Base-by-base conservation (phyloP, 2,329 filamentous ascomycete genomes). In the Alternaria postmessia region DNA sequence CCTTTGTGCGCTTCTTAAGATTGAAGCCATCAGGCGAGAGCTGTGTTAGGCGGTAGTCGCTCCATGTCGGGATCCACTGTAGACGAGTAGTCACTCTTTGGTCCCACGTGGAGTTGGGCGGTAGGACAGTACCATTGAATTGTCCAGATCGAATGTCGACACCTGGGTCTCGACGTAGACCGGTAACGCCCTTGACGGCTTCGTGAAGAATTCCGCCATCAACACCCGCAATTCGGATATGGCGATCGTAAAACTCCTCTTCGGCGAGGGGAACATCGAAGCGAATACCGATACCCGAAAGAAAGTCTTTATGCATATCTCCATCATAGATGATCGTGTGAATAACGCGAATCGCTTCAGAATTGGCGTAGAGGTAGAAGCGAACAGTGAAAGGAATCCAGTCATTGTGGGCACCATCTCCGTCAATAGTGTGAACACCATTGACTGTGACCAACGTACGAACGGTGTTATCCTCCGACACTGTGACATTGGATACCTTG, bases 1-100 rank as follows among this genome's bases (percentile, higher is more conserved):
- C 66, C 66, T 87, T 85, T 2, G 86, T 89, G 43, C 87, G 76
- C 75, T 89, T 89, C 73, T 84, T 84, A 20, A 89, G 72, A 0
- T 81, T 87, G 67, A 88, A 89, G 0, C 87, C 87, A 43, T 89
- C 87, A 0, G 87, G 76, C 0, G 86, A 88, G 0, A 88, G 77
- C 66, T 89, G 87, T 0, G 78, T 79, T 14, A 89, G 75, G 18
- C 79, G 82, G 69, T 85, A 89, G 63, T 88, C 86, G 52, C 81
- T 84, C 86, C 86, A 89, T 0, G 80, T 73, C 0, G 86, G 87
- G 48, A 89, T 82, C 84, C 85, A 89, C 38, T 84, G 80, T 5
- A 88, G 68, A 3, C 82, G 73, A 8, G 78, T 78, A 0, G 81
- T 78, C 4, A 86, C 79, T 44, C 79, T 73, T 4, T 79, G 73